These are phyloP conservation scores for Scenedesmus sp. DNA, from an alignment of 163 green algal genomes.

Conservation along the genomic window DNA sequence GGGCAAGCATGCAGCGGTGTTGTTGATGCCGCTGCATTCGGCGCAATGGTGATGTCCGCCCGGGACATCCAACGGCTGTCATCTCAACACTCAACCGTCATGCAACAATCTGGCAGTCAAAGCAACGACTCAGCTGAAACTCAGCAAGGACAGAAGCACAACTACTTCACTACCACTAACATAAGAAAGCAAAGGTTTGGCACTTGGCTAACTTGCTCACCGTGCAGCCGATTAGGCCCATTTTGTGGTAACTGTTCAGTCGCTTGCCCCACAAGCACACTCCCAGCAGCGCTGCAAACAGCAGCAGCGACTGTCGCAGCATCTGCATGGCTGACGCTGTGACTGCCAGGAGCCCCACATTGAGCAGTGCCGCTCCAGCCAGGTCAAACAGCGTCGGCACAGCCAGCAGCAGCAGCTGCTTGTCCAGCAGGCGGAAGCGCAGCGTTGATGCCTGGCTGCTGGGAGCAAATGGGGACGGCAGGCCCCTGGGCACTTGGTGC, in stretches of 20 bases:
- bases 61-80: too few relatives aligned
- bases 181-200: too few relatives aligned
- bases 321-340: slow-evolving; percentile 48
- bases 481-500: neutral
- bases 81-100: too few relatives aligned
- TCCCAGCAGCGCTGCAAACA: slow-evolving; percentile 44
- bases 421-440: neutral
- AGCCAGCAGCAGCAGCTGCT: slow-evolving; percentile 46
- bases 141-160: too few relatives aligned
- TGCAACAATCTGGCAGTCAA: too few relatives aligned
- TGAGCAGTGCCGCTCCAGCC: slow-evolving; percentile 29
- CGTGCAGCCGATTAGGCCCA: slow-evolving; percentile 12
- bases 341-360: slow-evolving; percentile 44
- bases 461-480: neutral
- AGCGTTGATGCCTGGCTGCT: neutral
- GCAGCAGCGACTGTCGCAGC: slow-evolving; percentile 56
- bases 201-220: slow-evolving; percentile 22
- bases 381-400: slow-evolving; percentile 48
- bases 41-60: too few relatives aligned
- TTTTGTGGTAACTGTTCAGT: slow-evolving; percentile 11
- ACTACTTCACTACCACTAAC: too few relatives aligned
- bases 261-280: slow-evolving; percentile 21
- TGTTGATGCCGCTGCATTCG: neutral
- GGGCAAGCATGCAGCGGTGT: neutral
- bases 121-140: too few relatives aligned